Evolutionary conservation across 441 rosid species (phyloP), one percentile per base, ranked within the genome.

Genomic region (Euphorbia celastroides): DNA sequence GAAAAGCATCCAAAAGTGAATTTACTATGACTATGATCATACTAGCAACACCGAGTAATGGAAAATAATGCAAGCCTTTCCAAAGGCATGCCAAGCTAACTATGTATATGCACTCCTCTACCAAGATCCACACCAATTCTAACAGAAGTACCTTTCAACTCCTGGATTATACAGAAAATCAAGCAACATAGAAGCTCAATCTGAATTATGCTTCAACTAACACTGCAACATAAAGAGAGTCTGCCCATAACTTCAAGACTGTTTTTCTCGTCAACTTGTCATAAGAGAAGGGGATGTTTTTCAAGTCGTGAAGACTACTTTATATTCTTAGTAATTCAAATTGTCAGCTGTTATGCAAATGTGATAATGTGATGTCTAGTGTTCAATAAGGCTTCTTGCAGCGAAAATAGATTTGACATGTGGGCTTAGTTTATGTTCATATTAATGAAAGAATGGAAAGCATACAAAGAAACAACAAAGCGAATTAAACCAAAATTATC

Each of bases 401-500:
- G 5, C 14, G 6, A 67, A 3, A 36, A 60, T 19, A 14, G 22
- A 6, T 23, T 23, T 6, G 6, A 0, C 7, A n/a, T 23, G 22
- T 23, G 42, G 30, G 20, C 52, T 16, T 57, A 28, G 28, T n/a
- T 16, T 26, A 64, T 52, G 27, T 46, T 25, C 52, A 60, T 41
- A 64, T 30, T 20, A 13, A 64, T 23, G 38, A 46, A 52, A 60
- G 41, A 2, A 55, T 22, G 36, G 46, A 32, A 64, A 50, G 12
- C 32, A 22, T 4, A 23, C 1, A 17, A 17, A n/a, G 22, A 68
- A 19, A 25, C 1, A 5, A 36, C 55, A 30, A 60, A 67, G 65
- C 63, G 36, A 70, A 71, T 60, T 67, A 54, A 42, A 25, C 20
- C 22, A 65, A 19, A 65, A 12, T 11, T 17, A 64, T 32, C 69